Conservation (phyloP, 305 asterid genomes). For the Fraxinus ornus region DNA sequence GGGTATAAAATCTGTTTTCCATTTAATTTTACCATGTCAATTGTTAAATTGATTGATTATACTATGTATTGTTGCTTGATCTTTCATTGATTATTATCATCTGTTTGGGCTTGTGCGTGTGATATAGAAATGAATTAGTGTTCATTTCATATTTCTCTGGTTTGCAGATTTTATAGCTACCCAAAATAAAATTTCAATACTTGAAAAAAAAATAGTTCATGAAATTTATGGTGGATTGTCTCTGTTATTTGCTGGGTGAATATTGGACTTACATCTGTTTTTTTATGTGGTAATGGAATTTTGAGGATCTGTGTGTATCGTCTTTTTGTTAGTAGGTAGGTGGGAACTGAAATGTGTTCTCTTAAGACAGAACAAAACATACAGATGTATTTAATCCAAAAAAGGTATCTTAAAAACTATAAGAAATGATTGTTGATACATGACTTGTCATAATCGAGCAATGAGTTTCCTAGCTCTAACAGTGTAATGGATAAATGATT, state of each 20-base stretch:
- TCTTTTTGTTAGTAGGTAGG: background rate
- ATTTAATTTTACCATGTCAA: slow-evolving; percentile 1
- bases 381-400: background rate
- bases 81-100: background rate
- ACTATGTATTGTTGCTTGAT: slow-evolving; percentile 19
- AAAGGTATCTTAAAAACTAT: background rate
- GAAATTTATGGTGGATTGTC: background rate
- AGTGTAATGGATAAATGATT: background rate
- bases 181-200: background rate
- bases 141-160: background rate
- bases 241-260: background rate
- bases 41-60: slow-evolving; percentile 21
- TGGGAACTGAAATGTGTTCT: background rate
- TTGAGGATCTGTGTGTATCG: background rate
- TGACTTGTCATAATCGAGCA: background rate
- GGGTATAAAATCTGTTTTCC: slow-evolving; percentile 48
- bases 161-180: background rate
- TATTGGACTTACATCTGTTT: background rate
- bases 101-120: background rate
- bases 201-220: background rate
- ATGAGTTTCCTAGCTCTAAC: background rate
- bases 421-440: background rate
- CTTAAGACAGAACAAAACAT: background rate
- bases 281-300: background rate
- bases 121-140: background rate